Base-by-base conservation (phyloP, 2,329 filamentous ascomycete genomes). In the Chaetomiaceae sp. region DNA sequence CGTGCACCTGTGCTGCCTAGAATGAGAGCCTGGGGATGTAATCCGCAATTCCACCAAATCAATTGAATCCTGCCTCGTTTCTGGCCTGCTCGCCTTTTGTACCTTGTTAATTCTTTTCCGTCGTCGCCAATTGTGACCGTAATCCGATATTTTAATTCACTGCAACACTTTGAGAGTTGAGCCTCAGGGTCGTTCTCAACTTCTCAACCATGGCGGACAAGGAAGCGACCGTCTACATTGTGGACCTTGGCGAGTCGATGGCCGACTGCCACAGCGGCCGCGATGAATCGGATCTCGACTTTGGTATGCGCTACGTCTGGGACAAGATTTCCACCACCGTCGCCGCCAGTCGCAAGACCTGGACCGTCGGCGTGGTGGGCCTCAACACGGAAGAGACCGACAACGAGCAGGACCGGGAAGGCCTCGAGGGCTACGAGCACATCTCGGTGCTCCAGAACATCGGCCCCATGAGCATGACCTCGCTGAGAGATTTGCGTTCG, bases 181-280 rank as follows among this genome's bases (percentile, higher is more conserved):
- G n/a, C n/a, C n/a, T n/a, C n/a, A n/a, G n/a, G n/a, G 10, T 27
- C 25, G 25, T 39, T 39, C 21, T 17, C 44, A 21, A 35, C 10
- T 16, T 42, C 16, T 43, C 54, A 59, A 75, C 53, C 49, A 97
- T 97, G 92, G 86, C 90, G 10, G 84, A 87, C 56, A 99, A 99
- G 68, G 89, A 97, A 73, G 89, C 90, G 8, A 93, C 86, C 0
- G 81, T 97, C 38, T 99, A 93, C 68, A 86, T 99, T 60, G 71
- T 99, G 54, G 93, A 99, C 70, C 75, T 96, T 20, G 91, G 90
- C 51, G 75, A 73, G 63, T 87, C 91, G n/a, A 96, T 95, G 87
- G 85, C 77, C 51, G 75, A 86, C 64, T 78, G 75, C 60, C 80
- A 82, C 60, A 77, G 81, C 70, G 89, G 86, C 21, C 83, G 93